Evolutionary conservation across 2,329 filamentous ascomycete genomes (phyloP).

Genomic region (Aspergillus sp.): DNA sequence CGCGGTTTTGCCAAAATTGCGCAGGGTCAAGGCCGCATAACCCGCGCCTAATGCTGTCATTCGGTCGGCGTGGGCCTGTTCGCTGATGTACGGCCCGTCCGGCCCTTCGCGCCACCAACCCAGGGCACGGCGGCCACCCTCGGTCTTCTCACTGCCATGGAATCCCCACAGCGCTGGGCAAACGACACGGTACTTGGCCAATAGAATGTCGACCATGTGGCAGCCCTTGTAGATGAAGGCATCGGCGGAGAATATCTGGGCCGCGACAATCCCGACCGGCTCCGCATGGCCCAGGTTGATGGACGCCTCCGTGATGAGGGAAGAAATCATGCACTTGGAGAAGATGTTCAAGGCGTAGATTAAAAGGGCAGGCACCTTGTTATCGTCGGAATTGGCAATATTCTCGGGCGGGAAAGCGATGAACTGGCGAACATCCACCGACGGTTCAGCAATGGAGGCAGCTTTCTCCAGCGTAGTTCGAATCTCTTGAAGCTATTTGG

Average conservation of each 20-base stretch:
- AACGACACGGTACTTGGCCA: conserved; percentile 78
- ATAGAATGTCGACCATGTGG: conserved; percentile 77
- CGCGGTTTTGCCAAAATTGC: conserved; percentile 73
- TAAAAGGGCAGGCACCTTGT: conserved; percentile 63
- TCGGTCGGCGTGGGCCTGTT: conserved; percentile 75
- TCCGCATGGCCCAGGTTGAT: conserved; percentile 69
- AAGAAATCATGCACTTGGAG: conserved; percentile 70
- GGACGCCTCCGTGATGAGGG: conserved; percentile 68
- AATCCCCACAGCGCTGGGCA: conserved; percentile 88
- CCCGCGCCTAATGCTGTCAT: conserved; percentile 84
- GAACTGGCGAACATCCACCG: conserved; percentile 59
- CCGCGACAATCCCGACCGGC: conserved; percentile 74
- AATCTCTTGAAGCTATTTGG: conserved; percentile 46
- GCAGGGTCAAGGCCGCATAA: conserved; percentile 77
- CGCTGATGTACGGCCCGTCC: conserved; percentile 61
- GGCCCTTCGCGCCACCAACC: conserved; percentile 68
- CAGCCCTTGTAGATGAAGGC: conserved; percentile 67
- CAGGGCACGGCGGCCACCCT: conserved; percentile 65
- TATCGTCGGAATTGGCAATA: conserved; percentile 43
- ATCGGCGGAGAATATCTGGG: conserved; percentile 70
- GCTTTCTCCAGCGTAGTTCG: conserved; percentile 56
- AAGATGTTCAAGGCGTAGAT: conserved; percentile 77
- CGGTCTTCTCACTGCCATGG: conserved; percentile 71
- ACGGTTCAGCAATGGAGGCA: conserved; percentile 54
- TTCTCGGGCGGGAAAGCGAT: conserved; percentile 48